phyloP scores from a whole-genome alignment of 208 protist species.

The Trypanosomatidae sp. region DNA sequence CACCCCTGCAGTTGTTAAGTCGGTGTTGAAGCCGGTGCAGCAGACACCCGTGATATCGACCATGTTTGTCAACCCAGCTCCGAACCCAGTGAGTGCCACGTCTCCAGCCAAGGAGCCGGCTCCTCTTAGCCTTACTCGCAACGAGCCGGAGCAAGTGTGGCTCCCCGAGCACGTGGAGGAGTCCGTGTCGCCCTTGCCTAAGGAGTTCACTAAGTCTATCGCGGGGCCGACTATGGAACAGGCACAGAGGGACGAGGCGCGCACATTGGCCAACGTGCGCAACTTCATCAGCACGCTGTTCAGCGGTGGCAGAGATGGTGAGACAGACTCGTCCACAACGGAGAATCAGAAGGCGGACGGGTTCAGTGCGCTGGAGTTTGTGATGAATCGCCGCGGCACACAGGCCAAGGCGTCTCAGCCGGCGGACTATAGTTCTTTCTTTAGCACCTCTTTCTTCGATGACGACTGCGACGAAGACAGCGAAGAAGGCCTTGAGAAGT shows the following conservation, averaged over 20 bases:
- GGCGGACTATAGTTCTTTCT: constrained; percentile 33
- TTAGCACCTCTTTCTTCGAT: constrained; percentile 32
- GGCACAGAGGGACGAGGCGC: constrained; percentile 21
- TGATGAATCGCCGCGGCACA: constrained; percentile 19
- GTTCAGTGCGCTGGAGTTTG: constrained; percentile 41
- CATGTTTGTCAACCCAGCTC: not conserved
- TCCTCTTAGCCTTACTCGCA: not conserved
- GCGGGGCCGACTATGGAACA: constrained; percentile 20
- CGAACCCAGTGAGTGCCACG: not conserved
- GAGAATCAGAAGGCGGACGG: constrained; percentile 12
- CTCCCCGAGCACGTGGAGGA: not conserved
- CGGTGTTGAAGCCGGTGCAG: not conserved
- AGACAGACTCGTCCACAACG: constrained; percentile 9
- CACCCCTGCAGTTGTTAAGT: constrained; percentile 1
- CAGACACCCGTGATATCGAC: constrained; percentile 5
- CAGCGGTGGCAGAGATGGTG: constrained; percentile 6
- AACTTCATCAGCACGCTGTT: constrained; percentile 43
- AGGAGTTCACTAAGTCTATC: constrained; percentile 27
- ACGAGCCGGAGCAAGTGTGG: not conserved
- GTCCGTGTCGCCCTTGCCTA: constrained; percentile 9
- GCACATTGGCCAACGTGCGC: constrained; percentile 25
- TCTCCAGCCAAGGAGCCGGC: not conserved
- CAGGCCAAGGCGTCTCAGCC: constrained; percentile 22
- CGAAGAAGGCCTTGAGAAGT: constrained; percentile 32
- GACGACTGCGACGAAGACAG: constrained; percentile 48